Base-by-base conservation (phyloP, 106 monocot species). In the Dendrobium nobile region DNA sequence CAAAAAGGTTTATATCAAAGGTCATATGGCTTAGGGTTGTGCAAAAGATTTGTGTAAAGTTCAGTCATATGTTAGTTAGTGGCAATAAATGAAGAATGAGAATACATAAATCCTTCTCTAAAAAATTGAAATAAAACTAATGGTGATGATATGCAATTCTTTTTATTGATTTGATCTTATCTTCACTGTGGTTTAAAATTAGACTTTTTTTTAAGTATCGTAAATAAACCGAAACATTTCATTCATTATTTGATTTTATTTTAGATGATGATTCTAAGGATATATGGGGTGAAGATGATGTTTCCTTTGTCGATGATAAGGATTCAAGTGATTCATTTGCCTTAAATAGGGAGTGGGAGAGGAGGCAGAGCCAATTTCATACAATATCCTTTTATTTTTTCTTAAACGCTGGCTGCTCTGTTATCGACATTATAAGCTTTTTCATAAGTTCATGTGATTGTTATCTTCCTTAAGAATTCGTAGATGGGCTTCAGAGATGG, bases 401-500 rank as follows among this genome's bases (percentile, higher is more conserved):
- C 31, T 19, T 7, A 58, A 41, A 43, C 44, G 18, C 13, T 16
- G 40, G 1, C 47, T 73, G 20, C 1, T 74, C 70, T 70, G 15
- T 70, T 18, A 37, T 44, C 22, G 15, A 56, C 47, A 18, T 47
- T 75, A 18, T 8, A 61, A 61, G 22, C 61, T 22, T 27, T 41
- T 27, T 41, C 42, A 20, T 41, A 33, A 41, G 0, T 8, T 19
- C 15, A 33, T 44, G 74, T 44, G 1, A 42, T 74, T 19, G 28
- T 41, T 77, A 28, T 28, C 45, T 72, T 80, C 58, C 82, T 90
- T 85, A 48, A 84, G 68, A 81, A 72, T 54, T 77, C 65, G 37
- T 85, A 82, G 92, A 91, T 90, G 83, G 98, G 98, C 18, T 98
- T 95, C 75, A 80, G 92, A 58, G 95, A 95, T 79, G 98, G 98